These are phyloP conservation scores for Brachypodium distachyon DNA, from an alignment of 202 grass and related monocot genomes.

Conservation along the genomic window DNA sequence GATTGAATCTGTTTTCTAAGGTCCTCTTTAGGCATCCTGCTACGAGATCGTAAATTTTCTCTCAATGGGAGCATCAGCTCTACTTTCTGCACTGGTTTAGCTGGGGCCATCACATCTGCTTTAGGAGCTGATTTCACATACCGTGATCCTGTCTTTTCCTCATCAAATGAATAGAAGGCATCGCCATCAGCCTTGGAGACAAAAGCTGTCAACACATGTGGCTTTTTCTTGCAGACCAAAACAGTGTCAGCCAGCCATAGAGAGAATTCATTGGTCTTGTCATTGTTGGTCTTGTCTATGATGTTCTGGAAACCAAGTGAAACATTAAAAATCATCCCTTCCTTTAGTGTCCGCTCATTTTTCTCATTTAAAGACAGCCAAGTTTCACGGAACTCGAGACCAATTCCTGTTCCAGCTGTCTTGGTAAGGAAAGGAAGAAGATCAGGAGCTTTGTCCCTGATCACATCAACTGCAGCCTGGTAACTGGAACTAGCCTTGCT, in stretches of 20 bases:
- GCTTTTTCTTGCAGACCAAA: constrained; percentile 40
- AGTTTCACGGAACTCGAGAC: constrained; percentile 69
- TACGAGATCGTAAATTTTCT: constrained; percentile 11
- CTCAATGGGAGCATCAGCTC: neutral
- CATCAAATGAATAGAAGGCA: constrained; percentile 46
- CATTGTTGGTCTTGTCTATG: constrained; percentile 16
- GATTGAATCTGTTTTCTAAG: constrained; percentile 42
- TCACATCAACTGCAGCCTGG: constrained; percentile 35
- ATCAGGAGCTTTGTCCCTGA: constrained; percentile 45
- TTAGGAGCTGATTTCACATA: neutral
- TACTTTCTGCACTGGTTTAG: constrained; percentile 15
- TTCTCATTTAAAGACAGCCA: constrained; percentile 47
- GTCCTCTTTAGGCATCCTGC: constrained; percentile 47
- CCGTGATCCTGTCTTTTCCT: constrained; percentile 30
- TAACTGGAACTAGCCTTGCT: constrained; percentile 37
- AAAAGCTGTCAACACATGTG: constrained; percentile 45
- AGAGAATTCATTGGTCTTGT: constrained; percentile 47
- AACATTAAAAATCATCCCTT: constrained; percentile 74
- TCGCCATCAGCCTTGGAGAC: constrained; percentile 45
- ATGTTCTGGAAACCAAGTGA: constrained; percentile 77
- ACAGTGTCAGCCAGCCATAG: constrained; percentile 57
- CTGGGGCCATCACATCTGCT: neutral
- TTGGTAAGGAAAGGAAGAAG: constrained; percentile 51
- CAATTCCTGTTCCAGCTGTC: constrained; percentile 60
- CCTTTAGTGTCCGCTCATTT: constrained; percentile 34